phyloP scores from a whole-genome alignment of 2,329 filamentous ascomycete species.

The Trichoderma gracile region DNA sequence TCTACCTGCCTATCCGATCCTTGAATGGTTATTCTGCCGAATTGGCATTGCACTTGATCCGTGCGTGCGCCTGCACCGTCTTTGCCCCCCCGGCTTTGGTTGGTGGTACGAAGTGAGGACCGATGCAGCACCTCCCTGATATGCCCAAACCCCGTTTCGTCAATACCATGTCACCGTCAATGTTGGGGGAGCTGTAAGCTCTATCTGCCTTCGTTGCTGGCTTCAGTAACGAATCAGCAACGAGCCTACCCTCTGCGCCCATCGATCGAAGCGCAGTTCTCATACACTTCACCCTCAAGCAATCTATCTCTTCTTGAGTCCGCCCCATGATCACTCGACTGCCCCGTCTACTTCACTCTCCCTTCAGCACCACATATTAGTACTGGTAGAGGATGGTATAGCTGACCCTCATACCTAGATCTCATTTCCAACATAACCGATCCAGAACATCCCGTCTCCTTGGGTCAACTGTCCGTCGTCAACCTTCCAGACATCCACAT shows the following conservation, averaged over 20 bases:
- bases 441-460: constrained; percentile 91
- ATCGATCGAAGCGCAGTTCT: no score
- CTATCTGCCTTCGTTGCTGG: neutral
- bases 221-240: neutral
- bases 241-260: neutral
- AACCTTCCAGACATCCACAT: constrained; percentile 94
- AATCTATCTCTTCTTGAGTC: neutral
- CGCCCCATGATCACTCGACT: no score
- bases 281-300: neutral
- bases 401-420: constrained; percentile 55
- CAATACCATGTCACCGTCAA: constrained; percentile 1
- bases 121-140: constrained; percentile 1
- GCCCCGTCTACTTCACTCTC: neutral
- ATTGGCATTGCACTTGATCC: neutral
- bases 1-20: neutral
- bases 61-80: neutral
- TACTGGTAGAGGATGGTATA: neutral
- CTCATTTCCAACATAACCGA: constrained; percentile 93
- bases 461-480: constrained; percentile 91
- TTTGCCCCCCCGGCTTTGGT: neutral
- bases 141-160: neutral
- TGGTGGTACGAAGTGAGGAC: constrained; percentile 5
- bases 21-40: no score
- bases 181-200: constrained; percentile 1
- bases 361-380: neutral